phyloP scores from a whole-genome alignment of 2,329 filamentous ascomycete species.

The Sclerotiophoma versabilis region DNA sequence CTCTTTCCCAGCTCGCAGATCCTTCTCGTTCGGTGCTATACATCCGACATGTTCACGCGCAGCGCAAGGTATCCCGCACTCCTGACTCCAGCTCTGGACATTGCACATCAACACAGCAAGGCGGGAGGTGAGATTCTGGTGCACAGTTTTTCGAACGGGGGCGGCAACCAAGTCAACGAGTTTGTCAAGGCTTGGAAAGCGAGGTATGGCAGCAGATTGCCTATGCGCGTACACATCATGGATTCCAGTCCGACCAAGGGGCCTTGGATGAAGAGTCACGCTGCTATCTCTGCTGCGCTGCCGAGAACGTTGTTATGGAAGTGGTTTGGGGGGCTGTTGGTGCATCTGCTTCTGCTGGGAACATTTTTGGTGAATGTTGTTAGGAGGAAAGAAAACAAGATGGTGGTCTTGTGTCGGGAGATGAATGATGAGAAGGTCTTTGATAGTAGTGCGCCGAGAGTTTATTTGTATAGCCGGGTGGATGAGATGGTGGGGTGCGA shows the following conservation, averaged over 20 bases:
- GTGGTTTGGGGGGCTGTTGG: slow-evolving; percentile 34
- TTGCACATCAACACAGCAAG: slow-evolving; percentile 32
- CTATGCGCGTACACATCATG: slow-evolving; percentile 41
- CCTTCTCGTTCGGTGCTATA: slow-evolving; percentile 40
- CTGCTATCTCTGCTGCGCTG: slow-evolving; percentile 39
- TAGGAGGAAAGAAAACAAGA: slow-evolving; percentile 32
- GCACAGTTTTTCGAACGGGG: slow-evolving; percentile 49
- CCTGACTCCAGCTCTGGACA: slow-evolving; percentile 35
- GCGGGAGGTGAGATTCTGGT: slow-evolving; percentile 39
- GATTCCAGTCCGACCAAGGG: slow-evolving; percentile 47
- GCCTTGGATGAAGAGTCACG: slow-evolving; percentile 39
- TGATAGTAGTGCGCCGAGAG: slow-evolving; percentile 49
- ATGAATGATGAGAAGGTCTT: slow-evolving; percentile 41
- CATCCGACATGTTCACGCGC: slow-evolving; percentile 40
- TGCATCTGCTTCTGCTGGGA: slow-evolving; percentile 37
- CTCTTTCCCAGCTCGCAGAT: slow-evolving; percentile 44
- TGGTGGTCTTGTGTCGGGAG: slow-evolving; percentile 37
- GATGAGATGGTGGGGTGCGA: slow-evolving; percentile 64
- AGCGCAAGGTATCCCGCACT: slow-evolving; percentile 24
- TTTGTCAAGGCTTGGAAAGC: slow-evolving; percentile 43
- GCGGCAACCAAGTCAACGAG: slow-evolving; percentile 43
- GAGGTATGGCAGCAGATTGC: slow-evolving; percentile 26
- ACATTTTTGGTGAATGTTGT: slow-evolving; percentile 28
- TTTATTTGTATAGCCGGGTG: slow-evolving; percentile 67
- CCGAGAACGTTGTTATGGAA: slow-evolving; percentile 35